These are phyloP conservation scores for Mangifera indica DNA, from an alignment of 345 rosid genomes.

Conservation along the genomic window DNA sequence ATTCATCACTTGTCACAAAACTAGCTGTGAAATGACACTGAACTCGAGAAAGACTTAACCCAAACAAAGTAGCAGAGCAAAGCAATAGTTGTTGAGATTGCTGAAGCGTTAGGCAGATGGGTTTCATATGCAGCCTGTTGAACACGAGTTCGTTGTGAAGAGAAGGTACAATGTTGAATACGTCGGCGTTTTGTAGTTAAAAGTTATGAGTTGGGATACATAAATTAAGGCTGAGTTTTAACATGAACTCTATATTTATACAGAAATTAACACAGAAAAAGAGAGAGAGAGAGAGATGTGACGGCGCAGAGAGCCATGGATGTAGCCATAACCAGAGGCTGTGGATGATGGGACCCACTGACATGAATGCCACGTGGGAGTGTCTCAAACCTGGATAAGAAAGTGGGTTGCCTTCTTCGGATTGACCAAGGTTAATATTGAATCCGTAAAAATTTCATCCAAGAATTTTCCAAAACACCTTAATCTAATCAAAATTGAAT, in stretches of 20 bases:
- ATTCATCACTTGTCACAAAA: conserved; percentile 23
- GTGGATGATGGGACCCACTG: conserved; percentile 41
- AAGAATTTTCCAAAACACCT: no score
- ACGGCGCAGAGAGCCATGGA: conserved; percentile 24
- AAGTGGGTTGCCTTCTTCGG: neutral
- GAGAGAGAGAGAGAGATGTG: neutral
- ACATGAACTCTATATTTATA: neutral
- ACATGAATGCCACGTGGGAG: conserved; percentile 64
- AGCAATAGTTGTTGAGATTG: neutral
- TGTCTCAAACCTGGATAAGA: conserved; percentile 27
- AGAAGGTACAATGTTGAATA: no score
- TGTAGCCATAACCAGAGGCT: conserved; percentile 38
- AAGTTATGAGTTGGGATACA: neutral
- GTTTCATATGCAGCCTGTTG: no score
- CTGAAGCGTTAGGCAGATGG: no score
- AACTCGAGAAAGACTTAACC: no score
- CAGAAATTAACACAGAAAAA: no score
- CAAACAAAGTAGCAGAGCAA: no score
- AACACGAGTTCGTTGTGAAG: no score
- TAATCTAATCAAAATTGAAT: no score
- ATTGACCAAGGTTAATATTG: neutral
- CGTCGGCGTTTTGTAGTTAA: no score
- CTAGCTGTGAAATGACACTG: neutral
- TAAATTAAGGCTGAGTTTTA: neutral
- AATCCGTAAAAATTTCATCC: neutral